Base-by-base conservation (phyloP, 805 yeast species). In the Saturnispora sekii region DNA sequence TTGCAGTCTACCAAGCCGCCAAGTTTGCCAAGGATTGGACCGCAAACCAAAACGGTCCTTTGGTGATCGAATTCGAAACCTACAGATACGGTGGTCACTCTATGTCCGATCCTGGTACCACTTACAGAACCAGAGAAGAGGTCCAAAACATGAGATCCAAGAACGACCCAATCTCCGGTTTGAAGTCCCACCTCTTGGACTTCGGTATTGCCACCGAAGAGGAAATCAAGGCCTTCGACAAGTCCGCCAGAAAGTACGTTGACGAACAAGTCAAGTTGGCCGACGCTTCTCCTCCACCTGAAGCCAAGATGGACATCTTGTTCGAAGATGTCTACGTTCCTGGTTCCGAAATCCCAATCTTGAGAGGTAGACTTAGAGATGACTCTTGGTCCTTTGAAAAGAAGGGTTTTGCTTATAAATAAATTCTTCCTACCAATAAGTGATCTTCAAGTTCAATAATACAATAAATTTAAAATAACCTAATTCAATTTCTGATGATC, bases 1-100 rank as follows among this genome's bases (percentile, higher is more conserved):
- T 93, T 58, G 96, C 98, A 50, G 79, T 84, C 63, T 88, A 86
- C 77, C 95, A 84, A 69, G 98, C 95, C 51, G 84, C 96, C 58
- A 85, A 83, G 70, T 93, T 85, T 61, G 97, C 97, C 62, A 89
- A 88, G 74, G 96, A 90, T 68, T 93, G 95, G 96, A 74, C 85
- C 67, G 74, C 84, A 51, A 71, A 81, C 50, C 96, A 96, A 62
- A 89, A 90, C 62, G 98, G 97, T 53, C 98, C 98, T 53, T 70
- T 93, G 56, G 96, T 93, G 44, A 64, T 93, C 57, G 98, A 93
- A 76, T 93, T 84, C 71, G 97, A 89, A 74, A 93, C 98, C 58
- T 93, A 93, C 74, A 84, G 98, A 77, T 93, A 93, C 68, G 97
- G 97, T 75, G 98, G 98, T 68, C 98, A 93, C 80, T 93, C 98